phyloP scores from a whole-genome alignment of 176 grass and related monocot genomes.

The Oryza australiensis region DNA sequence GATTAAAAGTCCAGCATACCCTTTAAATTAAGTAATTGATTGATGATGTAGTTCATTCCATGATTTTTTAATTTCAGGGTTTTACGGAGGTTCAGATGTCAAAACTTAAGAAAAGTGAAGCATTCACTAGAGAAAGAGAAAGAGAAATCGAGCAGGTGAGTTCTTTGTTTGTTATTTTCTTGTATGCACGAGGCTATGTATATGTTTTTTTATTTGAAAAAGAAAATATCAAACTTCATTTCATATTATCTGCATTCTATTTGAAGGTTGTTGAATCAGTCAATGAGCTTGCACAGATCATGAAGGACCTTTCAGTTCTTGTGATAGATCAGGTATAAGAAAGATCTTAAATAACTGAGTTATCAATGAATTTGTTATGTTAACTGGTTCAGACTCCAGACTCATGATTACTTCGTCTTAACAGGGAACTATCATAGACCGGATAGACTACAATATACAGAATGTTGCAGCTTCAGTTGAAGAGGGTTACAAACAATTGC shows the following conservation, averaged over 20 bases:
- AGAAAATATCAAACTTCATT: conserved; percentile 1
- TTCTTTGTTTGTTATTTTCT: conserved; percentile 15
- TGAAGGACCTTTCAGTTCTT: conserved; percentile 98
- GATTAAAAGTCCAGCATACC: neutral
- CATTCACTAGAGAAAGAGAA: conserved; percentile 94
- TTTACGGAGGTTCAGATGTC: conserved; percentile 92
- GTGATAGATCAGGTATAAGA: conserved; percentile 93
- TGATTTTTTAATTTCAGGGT: conserved; percentile 63
- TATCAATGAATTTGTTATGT: conserved; percentile 12
- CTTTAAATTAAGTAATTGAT: neutral
- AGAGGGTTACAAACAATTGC: conserved; percentile 87
- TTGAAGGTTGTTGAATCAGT: conserved; percentile 95
- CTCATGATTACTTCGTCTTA: conserved; percentile 30
- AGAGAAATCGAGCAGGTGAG: conserved; percentile 88
- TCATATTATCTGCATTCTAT: conserved; percentile 28
- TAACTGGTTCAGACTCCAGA: conserved; percentile 20
- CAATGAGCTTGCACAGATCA: conserved; percentile 97
- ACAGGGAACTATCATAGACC: conserved; percentile 93
- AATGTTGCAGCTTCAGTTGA: conserved; percentile 84
- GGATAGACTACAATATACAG: conserved; percentile 93
- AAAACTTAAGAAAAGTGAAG: conserved; percentile 93
- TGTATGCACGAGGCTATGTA: neutral
- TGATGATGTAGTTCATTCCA: neutral
- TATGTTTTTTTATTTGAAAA: neutral
- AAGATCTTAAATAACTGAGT: conserved; percentile 23